Evolutionary conservation across 2,329 filamentous ascomycete genomes (phyloP).

Genomic region (Polytolypa hystricis): DNA sequence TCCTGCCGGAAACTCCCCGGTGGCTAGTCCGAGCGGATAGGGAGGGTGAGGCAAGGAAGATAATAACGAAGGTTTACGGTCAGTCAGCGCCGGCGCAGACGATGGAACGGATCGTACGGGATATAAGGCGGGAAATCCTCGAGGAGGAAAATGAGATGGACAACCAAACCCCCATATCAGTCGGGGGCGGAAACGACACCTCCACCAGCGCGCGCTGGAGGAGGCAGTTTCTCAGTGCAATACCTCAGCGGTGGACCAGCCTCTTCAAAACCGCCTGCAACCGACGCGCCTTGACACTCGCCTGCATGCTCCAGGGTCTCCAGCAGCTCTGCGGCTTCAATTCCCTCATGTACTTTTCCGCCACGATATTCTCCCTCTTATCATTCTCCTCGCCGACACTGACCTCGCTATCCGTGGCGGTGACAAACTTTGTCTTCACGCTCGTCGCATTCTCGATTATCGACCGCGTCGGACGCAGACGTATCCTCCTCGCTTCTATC

Average conservation of each 20-base stretch:
- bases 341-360: conserved; percentile 85
- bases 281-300: conserved; percentile 64
- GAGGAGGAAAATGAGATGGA: conserved; percentile 48
- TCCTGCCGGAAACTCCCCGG: conserved; percentile 79
- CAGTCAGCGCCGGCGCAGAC: conserved; percentile 33
- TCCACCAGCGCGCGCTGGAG: not conserved
- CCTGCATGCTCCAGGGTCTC: conserved; percentile 73
- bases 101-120: conserved; percentile 51
- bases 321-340: conserved; percentile 90
- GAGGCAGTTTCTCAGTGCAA: conserved; percentile 3
- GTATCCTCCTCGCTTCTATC: conserved; percentile 71
- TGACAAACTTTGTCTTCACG: conserved; percentile 74
- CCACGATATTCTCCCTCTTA: conserved; percentile 67
- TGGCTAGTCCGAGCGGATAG: conserved; percentile 67
- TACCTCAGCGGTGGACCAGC: conserved; percentile 11
- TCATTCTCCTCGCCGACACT: conserved; percentile 70
- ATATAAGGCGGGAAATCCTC: conserved; percentile 64
- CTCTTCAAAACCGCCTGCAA: conserved; percentile 38
- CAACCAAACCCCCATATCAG: not conserved
- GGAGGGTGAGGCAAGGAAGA: conserved; percentile 48
- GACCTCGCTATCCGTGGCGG: conserved; percentile 66
- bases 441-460: conserved; percentile 64
- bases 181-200: no score
- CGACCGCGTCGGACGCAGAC: conserved; percentile 66
- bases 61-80: conserved; percentile 57